Conservation (phyloP, 2,329 filamentous ascomycete species). For the Trichoderma pleuroti region DNA sequence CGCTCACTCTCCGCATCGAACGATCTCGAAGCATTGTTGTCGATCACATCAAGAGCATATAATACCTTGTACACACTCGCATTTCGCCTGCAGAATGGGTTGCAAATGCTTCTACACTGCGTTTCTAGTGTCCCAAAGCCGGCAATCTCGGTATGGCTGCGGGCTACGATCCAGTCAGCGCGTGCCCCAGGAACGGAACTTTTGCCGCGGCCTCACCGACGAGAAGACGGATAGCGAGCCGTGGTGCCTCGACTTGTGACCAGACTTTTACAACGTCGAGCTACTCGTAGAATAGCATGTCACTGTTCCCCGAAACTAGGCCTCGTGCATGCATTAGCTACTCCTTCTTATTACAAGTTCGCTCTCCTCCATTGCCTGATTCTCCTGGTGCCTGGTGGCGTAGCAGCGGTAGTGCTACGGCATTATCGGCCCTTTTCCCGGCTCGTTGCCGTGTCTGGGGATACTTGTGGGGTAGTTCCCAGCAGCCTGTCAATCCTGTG, state of each 20-base stretch:
- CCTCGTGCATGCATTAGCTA: not conserved
- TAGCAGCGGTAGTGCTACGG: not conserved
- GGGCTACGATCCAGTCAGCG: not conserved
- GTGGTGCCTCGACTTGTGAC: not conserved
- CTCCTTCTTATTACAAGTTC: not conserved
- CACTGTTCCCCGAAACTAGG: constrained; percentile 8
- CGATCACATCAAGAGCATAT: not conserved
- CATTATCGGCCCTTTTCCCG: constrained; percentile 15
- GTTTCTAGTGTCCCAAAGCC: not conserved
- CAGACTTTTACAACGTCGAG: not conserved
- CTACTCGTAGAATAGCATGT: not conserved
- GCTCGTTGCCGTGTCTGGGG: constrained; percentile 11
- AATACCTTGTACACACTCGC: not conserved
- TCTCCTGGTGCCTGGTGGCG: not conserved
- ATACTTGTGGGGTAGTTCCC: constrained; percentile 11
- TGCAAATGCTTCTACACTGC: not conserved
- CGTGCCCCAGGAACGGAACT: not conserved
- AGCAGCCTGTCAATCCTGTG: not conserved
- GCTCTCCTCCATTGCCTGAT: not conserved
- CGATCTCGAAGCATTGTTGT: not conserved
- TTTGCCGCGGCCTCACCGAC: constrained; percentile 9
- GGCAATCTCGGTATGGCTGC: constrained; percentile 2
- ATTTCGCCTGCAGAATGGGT: not conserved
- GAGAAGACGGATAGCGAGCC: not conserved
- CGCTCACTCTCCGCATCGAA: not conserved